Evolutionary conservation across 805 yeast species (phyloP), one percentile per base, ranked within the genome.

Genomic region (Suhomyces sp.): DNA sequence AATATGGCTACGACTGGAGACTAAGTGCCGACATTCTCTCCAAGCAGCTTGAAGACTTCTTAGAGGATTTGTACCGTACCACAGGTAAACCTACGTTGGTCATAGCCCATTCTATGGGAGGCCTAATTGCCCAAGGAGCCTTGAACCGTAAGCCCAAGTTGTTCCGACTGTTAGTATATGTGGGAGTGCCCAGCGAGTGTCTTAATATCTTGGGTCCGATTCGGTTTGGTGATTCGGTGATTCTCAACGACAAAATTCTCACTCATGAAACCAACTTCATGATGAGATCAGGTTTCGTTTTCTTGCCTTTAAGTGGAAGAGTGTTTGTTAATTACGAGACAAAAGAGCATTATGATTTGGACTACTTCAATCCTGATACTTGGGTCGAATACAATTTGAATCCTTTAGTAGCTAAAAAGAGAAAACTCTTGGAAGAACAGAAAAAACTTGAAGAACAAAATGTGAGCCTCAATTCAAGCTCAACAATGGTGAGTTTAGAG

Each of bases 1-100:
- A 86, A 51, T 92, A 85, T 69, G 96, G 96, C n/a, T 92, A 91
- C 66, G 97, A 92, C 71, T 92, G 97, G 97, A 79, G 97, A 60
- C 67, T 91, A 5, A 83, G 92, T 6, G 76, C 83, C 2, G 87
- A 83, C 41, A 65, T 83, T 4, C 70, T 77, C 17, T 72, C 87
- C 10, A 63, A 69, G 6, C 76, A 83, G 54, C 70, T 92, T n/a
- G 69, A 68, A 31, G 67, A 75, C n/a, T 76, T 75, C 46, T 65
- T 89, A 13, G 59, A 60, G 17, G 61, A 73, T 5, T 69, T 89
- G 24, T 75, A 79, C 44, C 64, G 73, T 9, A 60, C 67, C 22
- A 80, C 79, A 0, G 82, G 82, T 15, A 79, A 79, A 54, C 90
- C 88, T 10, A 78, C 85, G 0, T 69, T 86, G 22, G 82, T 92